Conservation (phyloP, 768 basidiomycete genomes). For the Chiua virens region DNA sequence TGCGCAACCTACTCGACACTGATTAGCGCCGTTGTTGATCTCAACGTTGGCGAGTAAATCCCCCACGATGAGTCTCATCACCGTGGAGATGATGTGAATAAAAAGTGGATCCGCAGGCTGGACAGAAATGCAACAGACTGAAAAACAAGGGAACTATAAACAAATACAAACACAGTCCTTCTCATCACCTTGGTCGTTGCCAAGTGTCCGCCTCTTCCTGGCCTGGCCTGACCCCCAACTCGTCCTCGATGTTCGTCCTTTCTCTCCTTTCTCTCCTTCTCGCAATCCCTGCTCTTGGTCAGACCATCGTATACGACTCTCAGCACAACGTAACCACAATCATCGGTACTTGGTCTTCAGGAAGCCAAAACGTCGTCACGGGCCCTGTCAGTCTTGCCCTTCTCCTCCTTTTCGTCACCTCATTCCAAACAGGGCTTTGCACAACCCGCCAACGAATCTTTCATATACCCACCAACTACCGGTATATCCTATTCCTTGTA, state of each 20-base stretch:
- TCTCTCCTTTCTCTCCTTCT: constrained; percentile 26
- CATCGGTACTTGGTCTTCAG: constrained; percentile 84
- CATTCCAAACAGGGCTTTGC: constrained; percentile 67
- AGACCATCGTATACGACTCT: constrained; percentile 41
- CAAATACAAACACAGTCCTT: constrained; percentile 22
- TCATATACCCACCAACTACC: constrained; percentile 81
- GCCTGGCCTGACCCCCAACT: background rate
- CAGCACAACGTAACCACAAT: constrained; percentile 69
- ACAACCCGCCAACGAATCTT: constrained; percentile 77
- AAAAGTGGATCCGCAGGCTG: background rate
- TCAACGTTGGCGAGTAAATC: too few relatives aligned
- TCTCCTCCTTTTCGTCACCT: background rate
- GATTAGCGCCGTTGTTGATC: too few relatives aligned
- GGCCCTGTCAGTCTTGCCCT: constrained; percentile 64
- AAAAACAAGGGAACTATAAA: constrained; percentile 19
- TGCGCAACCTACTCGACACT: too few relatives aligned
- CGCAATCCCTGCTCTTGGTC: constrained; percentile 32
- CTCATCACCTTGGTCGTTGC: constrained; percentile 33
- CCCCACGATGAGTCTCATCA: too few relatives aligned
- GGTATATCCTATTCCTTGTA: constrained; percentile 91
- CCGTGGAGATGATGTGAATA: too few relatives aligned
- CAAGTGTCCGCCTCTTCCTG: constrained; percentile 10
- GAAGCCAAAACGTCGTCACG: constrained; percentile 71
- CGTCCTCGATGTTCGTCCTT: constrained; percentile 21
- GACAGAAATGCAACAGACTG: constrained; percentile 8